Base-by-base conservation (phyloP, 31 red algal species). In the Endocladia muricata region DNA sequence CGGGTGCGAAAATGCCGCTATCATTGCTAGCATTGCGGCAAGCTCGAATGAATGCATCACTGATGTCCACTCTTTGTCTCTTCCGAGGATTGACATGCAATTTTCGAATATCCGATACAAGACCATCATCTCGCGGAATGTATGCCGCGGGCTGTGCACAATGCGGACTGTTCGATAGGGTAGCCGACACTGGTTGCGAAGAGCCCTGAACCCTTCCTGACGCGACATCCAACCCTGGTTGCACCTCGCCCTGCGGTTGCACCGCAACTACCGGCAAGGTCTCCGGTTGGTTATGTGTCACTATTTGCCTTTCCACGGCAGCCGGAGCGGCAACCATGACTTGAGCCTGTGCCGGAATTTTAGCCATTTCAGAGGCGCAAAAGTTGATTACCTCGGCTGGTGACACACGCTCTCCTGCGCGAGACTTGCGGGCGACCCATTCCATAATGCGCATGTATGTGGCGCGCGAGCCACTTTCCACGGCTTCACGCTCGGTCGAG, bases 61-160 rank as follows among this genome's bases (percentile, higher is more conserved):
- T 86, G 15, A 86, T 70, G 68, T 86, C 82, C n/a, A 86, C 72
- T 41, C 82, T 31, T 62, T 86, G 82, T 47, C 82, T 37, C 39
- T 86, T 86, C 17, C 82, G 71, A 23, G 82, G 82, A 69, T 86
- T 86, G 22, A 86, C 82, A 34, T 86, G 37, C 25, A 86, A 54
- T 35, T 77, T 86, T 35, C 63, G 56, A 42, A 86, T 86, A 69
- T 86, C 82, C 28, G 82, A 86, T 4, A 86, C 82, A 2, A 86
- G 42, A 59, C 29, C 72, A 33, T 86, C 82, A 60, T 86, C 82
- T 22, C 73, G 40, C 11, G 82, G 2, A 44, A 86, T 48, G 8
- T 69, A 77, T 11, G 71, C 71, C 11, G 70, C 61, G 3, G 59
- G 13, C 31, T 41, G 35, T 1, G 70, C 47, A 1, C 54, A 43